Base-by-base conservation (phyloP, 768 basidiomycete species). In the Leccinum broughii region DNA sequence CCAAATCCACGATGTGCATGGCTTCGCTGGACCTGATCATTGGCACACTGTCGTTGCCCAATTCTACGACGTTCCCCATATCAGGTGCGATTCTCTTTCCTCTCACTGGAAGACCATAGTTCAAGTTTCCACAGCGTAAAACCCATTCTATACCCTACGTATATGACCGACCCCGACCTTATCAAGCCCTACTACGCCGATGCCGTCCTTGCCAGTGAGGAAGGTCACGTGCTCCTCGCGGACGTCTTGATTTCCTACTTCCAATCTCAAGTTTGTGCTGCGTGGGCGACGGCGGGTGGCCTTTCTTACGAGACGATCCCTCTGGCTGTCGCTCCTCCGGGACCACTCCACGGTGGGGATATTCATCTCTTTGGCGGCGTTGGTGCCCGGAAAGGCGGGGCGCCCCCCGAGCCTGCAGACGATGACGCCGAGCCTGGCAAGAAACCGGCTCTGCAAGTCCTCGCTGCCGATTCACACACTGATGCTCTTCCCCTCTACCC, bases 51-150 rank as follows among this genome's bases (percentile, higher is more conserved):
- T 90, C 58, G 95, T 98, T 1, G 92, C 97, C 2, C 94, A 95
- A 70, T 98, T 94, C 78, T 99, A 99, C 78, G 97, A 99, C 71
- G 85, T 98, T 28, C 95, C 96, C 0, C 93, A 98, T 72, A 79
- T 99, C 68, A 86, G 83, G 86, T 85, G 51, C 46, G 44, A 77
- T 26, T 14, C 9, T 4, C 26, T 50, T 41, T 14, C 28, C 32
- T 32, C 39, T 1, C 55, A 24, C 34, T 26, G 52, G n/a, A 41
- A 24, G 11, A 15, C 22, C 3, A 11, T 51, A 7, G n/a, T 65
- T 6, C 11, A 62, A 20, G 4, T 56, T 54, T 11, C 14, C 54
- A 48, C 65, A 92, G 89, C 74, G 83, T 86, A 61, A 96, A 96
- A 74, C 84, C 93, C 13, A 76, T 90, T 32, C 73, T 96, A 3